Evolutionary conservation across 805 yeast species (phyloP).

Genomic region (Teunomyces pallodes): DNA sequence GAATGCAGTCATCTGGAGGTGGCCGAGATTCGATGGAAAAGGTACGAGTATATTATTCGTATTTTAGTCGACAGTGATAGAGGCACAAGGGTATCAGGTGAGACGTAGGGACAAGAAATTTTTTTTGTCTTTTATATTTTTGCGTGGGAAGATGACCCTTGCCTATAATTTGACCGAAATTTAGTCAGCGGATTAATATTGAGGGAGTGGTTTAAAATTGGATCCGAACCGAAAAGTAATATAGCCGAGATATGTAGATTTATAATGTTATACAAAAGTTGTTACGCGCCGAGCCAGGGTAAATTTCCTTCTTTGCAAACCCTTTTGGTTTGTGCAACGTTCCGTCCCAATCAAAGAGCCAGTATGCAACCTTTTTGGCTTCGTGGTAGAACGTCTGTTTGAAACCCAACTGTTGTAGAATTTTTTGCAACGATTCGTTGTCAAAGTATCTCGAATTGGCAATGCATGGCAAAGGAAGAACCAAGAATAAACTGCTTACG

Average conservation of each 20-base stretch:
- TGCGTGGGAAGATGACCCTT: too few species aligned
- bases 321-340: conserved; percentile 8
- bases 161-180: too few species aligned
- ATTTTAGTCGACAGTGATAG: too few species aligned
- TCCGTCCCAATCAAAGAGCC: conserved; percentile 57
- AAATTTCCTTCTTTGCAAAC: conserved; percentile 47
- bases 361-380: conserved; percentile 71
- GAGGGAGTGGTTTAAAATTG: neutral
- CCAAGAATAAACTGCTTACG: conserved; percentile 60
- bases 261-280: conserved; percentile 56
- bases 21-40: too few species aligned
- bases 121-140: too few species aligned
- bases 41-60: too few species aligned
- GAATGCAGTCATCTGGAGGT: too few species aligned
- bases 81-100: too few species aligned
- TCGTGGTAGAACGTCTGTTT: conserved; percentile 44
- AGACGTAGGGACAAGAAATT: too few species aligned
- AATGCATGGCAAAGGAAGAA: conserved; percentile 85
- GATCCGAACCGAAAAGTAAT: neutral
- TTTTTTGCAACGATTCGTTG: conserved; percentile 34
- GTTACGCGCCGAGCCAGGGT: conserved; percentile 59
- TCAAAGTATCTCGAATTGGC: conserved; percentile 78
- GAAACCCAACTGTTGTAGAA: conserved; percentile 66
- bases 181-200: neutral
- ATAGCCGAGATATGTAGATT: neutral